Conservation (phyloP, 805 yeast genomes). For the Cyberlindnera amylophila region DNA sequence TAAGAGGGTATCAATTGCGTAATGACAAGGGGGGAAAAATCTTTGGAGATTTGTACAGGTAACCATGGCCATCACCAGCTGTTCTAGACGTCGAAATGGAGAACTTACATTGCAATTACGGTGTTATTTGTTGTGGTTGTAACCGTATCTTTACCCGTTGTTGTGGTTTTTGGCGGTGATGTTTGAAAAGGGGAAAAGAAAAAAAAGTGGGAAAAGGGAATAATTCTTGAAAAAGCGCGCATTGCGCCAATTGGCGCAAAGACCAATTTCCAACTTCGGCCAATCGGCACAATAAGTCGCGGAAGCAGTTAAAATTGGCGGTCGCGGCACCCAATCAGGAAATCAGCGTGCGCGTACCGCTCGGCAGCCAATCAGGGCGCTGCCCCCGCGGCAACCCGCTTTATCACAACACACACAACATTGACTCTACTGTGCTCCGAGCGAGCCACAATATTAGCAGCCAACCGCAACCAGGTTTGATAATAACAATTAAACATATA, state of each 20-base stretch:
- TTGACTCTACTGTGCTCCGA: too few relatives aligned
- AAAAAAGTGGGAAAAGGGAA: slow-evolving; percentile 12
- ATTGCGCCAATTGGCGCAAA: slow-evolving; percentile 7
- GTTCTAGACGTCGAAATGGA: background rate
- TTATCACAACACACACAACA: slow-evolving; percentile 1
- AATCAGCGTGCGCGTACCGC: slow-evolving; percentile 4
- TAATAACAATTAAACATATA: too few relatives aligned
- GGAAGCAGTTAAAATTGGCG: background rate
- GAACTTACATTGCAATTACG: background rate
- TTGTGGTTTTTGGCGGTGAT: slow-evolving; percentile 12
- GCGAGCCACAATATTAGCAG: too few relatives aligned
- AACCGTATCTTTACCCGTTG: background rate
- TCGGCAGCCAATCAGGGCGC: slow-evolving; percentile 6
- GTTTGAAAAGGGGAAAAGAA: slow-evolving; percentile 15
- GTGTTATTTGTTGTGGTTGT: background rate
- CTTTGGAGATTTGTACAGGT: too few relatives aligned
- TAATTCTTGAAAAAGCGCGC: slow-evolving; percentile 17
- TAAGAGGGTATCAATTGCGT: background rate
- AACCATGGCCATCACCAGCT: background rate
- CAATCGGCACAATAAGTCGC: slow-evolving; percentile 4
- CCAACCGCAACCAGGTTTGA: too few relatives aligned
- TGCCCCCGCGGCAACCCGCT: background rate
- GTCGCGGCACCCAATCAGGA: background rate
- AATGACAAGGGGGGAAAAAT: too few relatives aligned
- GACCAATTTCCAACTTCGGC: background rate